phyloP scores from a whole-genome alignment of 352 stramenopile genomes.

The Thalassiosira gravida region DNA sequence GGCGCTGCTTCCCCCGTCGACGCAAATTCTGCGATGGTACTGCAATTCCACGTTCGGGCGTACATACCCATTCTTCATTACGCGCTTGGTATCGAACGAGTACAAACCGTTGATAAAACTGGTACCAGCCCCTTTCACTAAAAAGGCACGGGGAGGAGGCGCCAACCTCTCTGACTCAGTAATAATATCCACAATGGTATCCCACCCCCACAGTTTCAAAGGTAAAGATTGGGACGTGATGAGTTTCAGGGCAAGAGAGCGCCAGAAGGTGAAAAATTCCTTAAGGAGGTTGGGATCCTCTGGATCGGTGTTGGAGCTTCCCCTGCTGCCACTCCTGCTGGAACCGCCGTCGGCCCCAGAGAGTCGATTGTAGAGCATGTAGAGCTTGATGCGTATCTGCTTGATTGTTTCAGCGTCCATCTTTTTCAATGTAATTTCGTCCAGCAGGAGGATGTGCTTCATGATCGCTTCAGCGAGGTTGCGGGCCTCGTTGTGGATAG shows the following conservation, averaged over 20 bases:
- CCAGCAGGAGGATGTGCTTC: conserved; percentile 60
- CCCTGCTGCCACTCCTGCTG: background rate
- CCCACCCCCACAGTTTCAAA: conserved; percentile 92
- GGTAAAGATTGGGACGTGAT: conserved; percentile 91
- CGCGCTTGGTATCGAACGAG: conserved; percentile 74
- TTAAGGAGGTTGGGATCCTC: conserved; percentile 20
- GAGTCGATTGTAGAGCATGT: conserved; percentile 67
- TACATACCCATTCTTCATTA: conserved; percentile 61
- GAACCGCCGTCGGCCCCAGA: background rate
- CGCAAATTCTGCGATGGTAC: conserved; percentile 66
- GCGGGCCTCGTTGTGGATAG: conserved; percentile 6
- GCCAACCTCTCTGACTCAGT: conserved; percentile 87
- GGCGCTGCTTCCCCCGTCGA: conserved; percentile 24
- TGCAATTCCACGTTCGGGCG: conserved; percentile 48
- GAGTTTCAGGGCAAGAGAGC: conserved; percentile 65
- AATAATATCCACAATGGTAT: conserved; percentile 92
- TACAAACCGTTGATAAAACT: conserved; percentile 93
- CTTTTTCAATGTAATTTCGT: conserved; percentile 73
- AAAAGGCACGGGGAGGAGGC: conserved; percentile 89
- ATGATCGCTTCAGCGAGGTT: conserved; percentile 60
- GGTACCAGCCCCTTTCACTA: conserved; percentile 90
- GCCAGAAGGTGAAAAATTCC: conserved; percentile 80
- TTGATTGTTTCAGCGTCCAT: conserved; percentile 64
- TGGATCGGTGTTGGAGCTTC: conserved; percentile 21
- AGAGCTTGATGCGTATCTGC: conserved; percentile 57